Conservation (phyloP, 1,284 basidiomycete genomes). For the Pisolithus thermaeus region DNA sequence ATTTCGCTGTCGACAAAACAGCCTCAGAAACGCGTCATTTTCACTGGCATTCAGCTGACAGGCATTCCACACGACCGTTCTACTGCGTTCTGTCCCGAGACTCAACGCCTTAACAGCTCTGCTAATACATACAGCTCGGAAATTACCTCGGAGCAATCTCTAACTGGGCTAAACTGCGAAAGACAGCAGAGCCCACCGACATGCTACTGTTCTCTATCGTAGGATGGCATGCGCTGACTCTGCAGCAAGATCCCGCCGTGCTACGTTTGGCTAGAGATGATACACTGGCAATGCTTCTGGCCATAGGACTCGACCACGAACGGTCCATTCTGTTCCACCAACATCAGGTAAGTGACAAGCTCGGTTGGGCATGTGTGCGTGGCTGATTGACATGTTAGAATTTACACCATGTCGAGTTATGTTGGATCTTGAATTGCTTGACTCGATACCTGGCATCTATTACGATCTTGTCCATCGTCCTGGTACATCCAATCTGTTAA, state of each 20-base stretch:
- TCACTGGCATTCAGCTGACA: constrained; percentile 82
- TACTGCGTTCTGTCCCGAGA: not conserved
- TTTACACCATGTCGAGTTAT: constrained; percentile 80
- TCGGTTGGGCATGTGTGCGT: not conserved
- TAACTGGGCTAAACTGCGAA: constrained; percentile 84
- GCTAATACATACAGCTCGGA: constrained; percentile 57
- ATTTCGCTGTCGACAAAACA: constrained; percentile 3
- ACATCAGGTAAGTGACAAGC: constrained; percentile 62
- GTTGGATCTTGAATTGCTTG: constrained; percentile 87
- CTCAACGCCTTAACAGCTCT: constrained; percentile 4
- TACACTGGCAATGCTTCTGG: constrained; percentile 79
- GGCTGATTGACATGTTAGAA: constrained; percentile 45
- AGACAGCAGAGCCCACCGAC: constrained; percentile 52
- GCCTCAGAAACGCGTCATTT: constrained; percentile 40
- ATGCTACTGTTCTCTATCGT: constrained; percentile 84
- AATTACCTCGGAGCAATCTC: constrained; percentile 87
- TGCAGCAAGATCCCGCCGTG: constrained; percentile 77
- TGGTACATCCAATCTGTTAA: constrained; percentile 79
- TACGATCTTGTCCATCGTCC: constrained; percentile 77
- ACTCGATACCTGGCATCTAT: constrained; percentile 63
- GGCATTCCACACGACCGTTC: constrained; percentile 76
- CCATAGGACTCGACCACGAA: constrained; percentile 80
- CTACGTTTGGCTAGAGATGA: constrained; percentile 66
- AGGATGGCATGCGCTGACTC: constrained; percentile 87
- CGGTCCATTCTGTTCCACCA: constrained; percentile 74